Percentiles rank a stretch among this genome's conserved stretches.
These are phyloP conservation scores for Psilocybe tampanensis DNA, from an alignment of 768 basidiomycete genomes.

Conservation along the genomic window DNA sequence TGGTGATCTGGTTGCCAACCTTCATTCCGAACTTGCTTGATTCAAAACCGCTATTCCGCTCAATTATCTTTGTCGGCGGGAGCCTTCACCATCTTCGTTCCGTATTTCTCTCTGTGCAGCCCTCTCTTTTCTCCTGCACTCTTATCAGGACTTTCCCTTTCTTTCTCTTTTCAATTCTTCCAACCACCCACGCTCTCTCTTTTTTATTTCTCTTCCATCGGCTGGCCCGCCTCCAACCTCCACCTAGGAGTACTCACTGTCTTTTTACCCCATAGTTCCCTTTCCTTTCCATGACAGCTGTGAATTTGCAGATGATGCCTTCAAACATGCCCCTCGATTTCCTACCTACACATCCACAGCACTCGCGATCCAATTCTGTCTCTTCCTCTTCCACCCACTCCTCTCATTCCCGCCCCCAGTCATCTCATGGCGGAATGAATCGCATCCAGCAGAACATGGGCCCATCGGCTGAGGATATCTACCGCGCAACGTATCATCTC, in stretches of 20 bases:
- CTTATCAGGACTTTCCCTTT: conserved; percentile 22
- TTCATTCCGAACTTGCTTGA: conserved; percentile 30
- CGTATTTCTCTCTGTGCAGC: conserved; percentile 23
- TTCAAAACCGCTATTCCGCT: conserved; percentile 31
- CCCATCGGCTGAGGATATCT: conserved; percentile 67
- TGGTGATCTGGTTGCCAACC: conserved; percentile 38
- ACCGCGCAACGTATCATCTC: conserved; percentile 64
- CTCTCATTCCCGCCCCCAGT: conserved; percentile 75
- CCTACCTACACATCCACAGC: conserved; percentile 58
- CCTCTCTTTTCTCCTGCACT: conserved; percentile 19
- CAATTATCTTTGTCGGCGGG: conserved; percentile 39
- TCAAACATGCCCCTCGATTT: conserved; percentile 72
- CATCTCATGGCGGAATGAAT: conserved; percentile 66
- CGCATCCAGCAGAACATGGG: conserved; percentile 57
- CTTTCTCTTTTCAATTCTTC: conserved; percentile 26
- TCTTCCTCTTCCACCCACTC: conserved; percentile 77
- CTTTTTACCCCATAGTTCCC: conserved; percentile 20
- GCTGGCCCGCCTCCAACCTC: conserved; percentile 58
- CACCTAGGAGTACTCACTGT: conserved; percentile 28
- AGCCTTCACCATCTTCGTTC: conserved; percentile 27
- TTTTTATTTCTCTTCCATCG: conserved; percentile 32
- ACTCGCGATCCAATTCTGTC: conserved; percentile 79
- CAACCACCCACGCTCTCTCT: conserved; percentile 26
- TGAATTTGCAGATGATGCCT: conserved; percentile 75
- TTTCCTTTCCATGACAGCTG: conserved; percentile 59